Evolutionary conservation across 495 filamentous ascomycete species (phyloP), one percentile per base, ranked within the genome.

Genomic region (Hypoxylon crocopeplum): DNA sequence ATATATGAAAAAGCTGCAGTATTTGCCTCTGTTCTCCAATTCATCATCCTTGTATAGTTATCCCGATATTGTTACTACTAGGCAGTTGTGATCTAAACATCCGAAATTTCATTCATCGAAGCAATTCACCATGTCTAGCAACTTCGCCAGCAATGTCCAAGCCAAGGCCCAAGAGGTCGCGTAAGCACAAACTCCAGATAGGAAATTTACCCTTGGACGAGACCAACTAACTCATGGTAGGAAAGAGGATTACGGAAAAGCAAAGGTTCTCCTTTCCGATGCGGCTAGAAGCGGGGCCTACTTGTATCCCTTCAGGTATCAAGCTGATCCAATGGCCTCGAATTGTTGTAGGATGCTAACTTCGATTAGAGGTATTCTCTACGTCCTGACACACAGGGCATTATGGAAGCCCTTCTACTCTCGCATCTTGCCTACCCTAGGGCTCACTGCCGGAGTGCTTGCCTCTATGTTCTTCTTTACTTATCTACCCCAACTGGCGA

Each of bases 401-500:
- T 69, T 88, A 48, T 86, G 81, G 76, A 78, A 82, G 46, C 93
- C 94, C 0, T 80, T 98, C 36, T 75, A 84, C 24, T 84, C 85
- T 13, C 86, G 85, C 33, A 75, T 93, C 25, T 64, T 81, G 3
- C 88, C 90, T 8, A 91, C 88, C 22, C 53, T 91, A 37, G 77
- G 79, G n/a, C 77, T 95, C 10, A 89, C 88, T 7, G 62, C 87
- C 29, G 80, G 83, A 21, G 80, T 91, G 17, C 85, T 89, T 7
- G 74, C 77, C n/a, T 48, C 51, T 13, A 65, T 97, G 88, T 98
- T 98, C 74, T 76, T 88, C 66, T 86, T 97, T 73, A 88, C 92
- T 46, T 98, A 97, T 69, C 71, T 97, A 27, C 94, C 94, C 0
- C 94, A 98, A 76, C 81, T 89, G 27, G 88, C 90, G 6, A 70